Conservation (phyloP, 257 asterid species). For the Paulownia fortunei region DNA sequence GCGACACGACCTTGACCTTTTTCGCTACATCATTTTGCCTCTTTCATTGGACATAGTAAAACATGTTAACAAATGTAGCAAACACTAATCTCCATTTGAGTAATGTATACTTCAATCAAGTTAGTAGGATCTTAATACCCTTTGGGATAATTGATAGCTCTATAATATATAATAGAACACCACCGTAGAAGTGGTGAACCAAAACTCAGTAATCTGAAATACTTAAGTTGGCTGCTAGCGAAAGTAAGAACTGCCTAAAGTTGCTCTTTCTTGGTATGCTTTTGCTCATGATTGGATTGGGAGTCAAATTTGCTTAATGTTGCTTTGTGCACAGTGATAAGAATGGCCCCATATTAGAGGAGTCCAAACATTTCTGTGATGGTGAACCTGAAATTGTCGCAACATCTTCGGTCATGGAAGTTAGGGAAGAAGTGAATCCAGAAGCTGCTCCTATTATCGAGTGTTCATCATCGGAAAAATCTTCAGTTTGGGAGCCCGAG, state of each 20-base stretch:
- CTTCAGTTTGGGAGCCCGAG: conserved; percentile 61
- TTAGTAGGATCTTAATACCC: conserved; percentile 8
- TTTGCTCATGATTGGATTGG: conserved; percentile 19
- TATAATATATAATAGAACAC: not conserved
- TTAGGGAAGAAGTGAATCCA: conserved; percentile 46
- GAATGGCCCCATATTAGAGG: conserved; percentile 51
- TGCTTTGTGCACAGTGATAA: conserved; percentile 57
- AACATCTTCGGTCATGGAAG: conserved; percentile 47
- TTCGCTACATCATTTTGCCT: conserved; percentile 8
- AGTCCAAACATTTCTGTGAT: conserved; percentile 43
- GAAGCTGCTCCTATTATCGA: conserved; percentile 51
- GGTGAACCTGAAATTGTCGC: conserved; percentile 54
- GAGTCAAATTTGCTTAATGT: conserved; percentile 32
- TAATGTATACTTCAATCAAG: conserved; percentile 2
- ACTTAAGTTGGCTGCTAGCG: not conserved
- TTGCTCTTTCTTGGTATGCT: conserved; percentile 20
- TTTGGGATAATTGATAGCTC: conserved; percentile 15
- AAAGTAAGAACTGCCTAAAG: conserved; percentile 16
- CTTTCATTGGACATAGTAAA: not conserved
- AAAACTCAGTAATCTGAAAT: not conserved
- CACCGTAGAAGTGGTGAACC: conserved; percentile 17
- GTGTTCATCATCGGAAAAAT: conserved; percentile 56
- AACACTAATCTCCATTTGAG: not conserved
- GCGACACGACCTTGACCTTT: not conserved
- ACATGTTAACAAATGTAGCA: not conserved